Evolutionary conservation across 805 yeast species (phyloP), one percentile per base, ranked within the genome.

Genomic region (Isabelozyma rhagii): DNA sequence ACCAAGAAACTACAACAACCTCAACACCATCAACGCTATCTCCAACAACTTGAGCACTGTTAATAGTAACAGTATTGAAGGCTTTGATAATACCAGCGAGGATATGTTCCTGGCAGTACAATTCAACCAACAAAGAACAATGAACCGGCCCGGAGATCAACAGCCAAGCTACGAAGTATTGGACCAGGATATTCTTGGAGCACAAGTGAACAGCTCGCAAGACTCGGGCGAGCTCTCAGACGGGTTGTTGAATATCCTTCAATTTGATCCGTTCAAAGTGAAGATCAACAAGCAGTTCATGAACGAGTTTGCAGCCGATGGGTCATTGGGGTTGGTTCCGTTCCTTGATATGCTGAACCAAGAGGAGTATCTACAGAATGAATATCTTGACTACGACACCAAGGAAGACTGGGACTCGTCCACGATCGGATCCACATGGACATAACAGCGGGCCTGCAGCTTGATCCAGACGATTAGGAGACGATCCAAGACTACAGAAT

Each of bases 261-360:
- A 67, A 41, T 72, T 70, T 55, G 75, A 71, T 50, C 75, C 75
- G 10, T 70, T 71, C 51, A 67, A 68, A 41, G 66, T 65, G 38
- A 63, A 66, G 51, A 51, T 69, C 18, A 58, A 62, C 48, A 41
- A 55, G 17, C 62, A 64, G 15, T 42, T 61, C 34, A 60, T 60
- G 52, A 56, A 64, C 49, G 90, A 85, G 50, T 86, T 84, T 63
- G 87, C 86, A n/a, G 89, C 89, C 3, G 94, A 87, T 67, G 93
- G 90, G 1, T 87, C 93, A 0, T 67, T 87, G 40, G 93, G 93
- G 1, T 68, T 87, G 48, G 90, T 88, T 1, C 87, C 87, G 8
- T 77, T 86, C 57, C 66, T 87, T 49, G 86, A 81, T 47, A 71
- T 76, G 59, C 76, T 70, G 45, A 47, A 48, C 25, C 8, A 21